Evolutionary conservation across 2,329 filamentous ascomycete species (phyloP), one percentile per base, ranked within the genome.

Genomic region (Alternaria panax): DNA sequence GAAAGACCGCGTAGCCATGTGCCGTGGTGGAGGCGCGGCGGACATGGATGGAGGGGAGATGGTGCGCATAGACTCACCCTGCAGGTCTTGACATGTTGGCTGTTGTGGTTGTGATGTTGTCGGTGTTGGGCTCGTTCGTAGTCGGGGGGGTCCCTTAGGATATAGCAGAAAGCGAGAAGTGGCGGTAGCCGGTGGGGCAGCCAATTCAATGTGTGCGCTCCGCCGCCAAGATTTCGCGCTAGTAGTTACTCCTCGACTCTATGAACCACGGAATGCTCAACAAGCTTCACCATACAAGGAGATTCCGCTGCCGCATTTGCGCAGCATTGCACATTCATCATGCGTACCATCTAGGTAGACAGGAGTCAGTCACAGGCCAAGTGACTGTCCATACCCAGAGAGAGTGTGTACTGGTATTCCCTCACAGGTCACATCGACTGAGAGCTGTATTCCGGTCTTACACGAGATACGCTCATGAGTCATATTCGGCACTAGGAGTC

Each of bases 61-160:
- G 7, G 20, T 25, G 28, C 43, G n/a, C 43, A 16, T 43, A 40
- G 18, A 59, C 74, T 59, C 60, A 77, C 76, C 75, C 75, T 74
- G 74, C 75, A 67, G 73, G 71, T 68, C 73, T 73, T 64, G 75
- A 78, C 76, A 79, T 79, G 50, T 59, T 70, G 61, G 64, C 55
- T 59, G 57, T 50, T 60, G 54, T 59, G 57, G 60, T 54, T 61
- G 62, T 60, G 59, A 30, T 59, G 43, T 43, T 34, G 27, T 50
- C 51, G 20, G 8, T 32, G 51, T 57, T 28, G 41, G 30, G 4
- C 36, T 12, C 32, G 50, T 36, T 27, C 30, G 60, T 51, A 20
- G 57, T 62, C 48, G 43, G 30, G 30, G 30, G 30, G 51, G 47
- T 48, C 45, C 25, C 51, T 43, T 36, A 42, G 57, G 57, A 34